Evolutionary conservation across 2,329 filamentous ascomycete genomes (phyloP).

Genomic region (Ophiognomonia clavigignenti-juglandacearum): DNA sequence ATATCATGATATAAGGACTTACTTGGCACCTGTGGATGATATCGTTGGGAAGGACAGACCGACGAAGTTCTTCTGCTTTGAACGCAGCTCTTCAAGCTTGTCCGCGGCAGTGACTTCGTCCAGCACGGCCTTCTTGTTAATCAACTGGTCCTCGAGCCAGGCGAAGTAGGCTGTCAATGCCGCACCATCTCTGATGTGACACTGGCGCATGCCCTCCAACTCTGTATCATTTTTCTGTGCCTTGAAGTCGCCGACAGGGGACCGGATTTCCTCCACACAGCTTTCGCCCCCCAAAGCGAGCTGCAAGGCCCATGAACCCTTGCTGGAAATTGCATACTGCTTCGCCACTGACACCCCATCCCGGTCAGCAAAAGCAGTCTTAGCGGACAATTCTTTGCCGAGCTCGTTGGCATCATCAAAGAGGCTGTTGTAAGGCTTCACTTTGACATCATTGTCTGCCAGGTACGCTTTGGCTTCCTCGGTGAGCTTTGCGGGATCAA

Average conservation of each 20-base stretch:
- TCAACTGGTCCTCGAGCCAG: slow-evolving; percentile 87
- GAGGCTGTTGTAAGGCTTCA: slow-evolving; percentile 79
- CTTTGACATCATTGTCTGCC: slow-evolving; percentile 59
- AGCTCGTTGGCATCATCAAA: slow-evolving; percentile 72
- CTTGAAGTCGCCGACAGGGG: slow-evolving; percentile 85
- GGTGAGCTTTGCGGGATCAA: slow-evolving; percentile 74
- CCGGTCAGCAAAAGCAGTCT: slow-evolving; percentile 11
- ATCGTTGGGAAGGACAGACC: slow-evolving; percentile 95
- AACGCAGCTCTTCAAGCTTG: slow-evolving; percentile 74
- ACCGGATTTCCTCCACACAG: slow-evolving; percentile 79
- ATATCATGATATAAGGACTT: slow-evolving; percentile 24
- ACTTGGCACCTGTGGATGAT: slow-evolving; percentile 81
- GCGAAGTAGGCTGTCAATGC: slow-evolving; percentile 91
- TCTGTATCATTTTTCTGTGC: slow-evolving; percentile 91
- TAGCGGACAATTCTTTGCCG: slow-evolving; percentile 34
- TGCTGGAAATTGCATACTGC: slow-evolving; percentile 84
- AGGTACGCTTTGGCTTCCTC: slow-evolving; percentile 67
- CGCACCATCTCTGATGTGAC: slow-evolving; percentile 89
- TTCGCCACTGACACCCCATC: slow-evolving; percentile 30
- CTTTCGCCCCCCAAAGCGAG: slow-evolving; percentile 80
- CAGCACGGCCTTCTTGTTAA: slow-evolving; percentile 65
- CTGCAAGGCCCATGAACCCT: slow-evolving; percentile 88
- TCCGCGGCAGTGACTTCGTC: slow-evolving; percentile 92
- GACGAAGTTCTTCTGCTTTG: slow-evolving; percentile 67
- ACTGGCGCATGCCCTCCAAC: slow-evolving; percentile 86